Evolutionary conservation across 2,329 filamentous ascomycete genomes (phyloP), one percentile per base, ranked within the genome.

Genomic region (Myriosclerotinia duriaeana): DNA sequence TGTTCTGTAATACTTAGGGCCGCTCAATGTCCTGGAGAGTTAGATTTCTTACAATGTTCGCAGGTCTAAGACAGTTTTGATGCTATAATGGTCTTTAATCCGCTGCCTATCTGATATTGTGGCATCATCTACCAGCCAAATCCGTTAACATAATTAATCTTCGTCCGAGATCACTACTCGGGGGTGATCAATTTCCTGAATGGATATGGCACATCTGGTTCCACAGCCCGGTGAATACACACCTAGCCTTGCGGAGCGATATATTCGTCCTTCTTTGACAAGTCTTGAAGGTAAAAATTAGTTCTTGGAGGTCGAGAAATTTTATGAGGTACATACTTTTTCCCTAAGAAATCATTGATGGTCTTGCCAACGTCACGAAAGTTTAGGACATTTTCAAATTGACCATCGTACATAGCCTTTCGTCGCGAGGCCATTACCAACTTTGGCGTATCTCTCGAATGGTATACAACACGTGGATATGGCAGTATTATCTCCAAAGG

Each of bases 51-150:
- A 91, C 87, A 89, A 87, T 69, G 92, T 91, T 66, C 93, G 85
- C 14, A 96, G 80, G 79, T 96, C 93, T 68, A 96, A 84, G 52
- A 96, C 85, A 2, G 87, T 91, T 71, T 83, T 85, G 70, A 96
- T 85, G 30, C 84, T 82, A 71, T 89, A 83, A 42, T 86, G 82
- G 9, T 87, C 78, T 12, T 80, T 77, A 14, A 96, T 81, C 42
- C 80, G 79, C 44, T 80, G 76, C 66, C 85, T 84, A 77, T 96
- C 93, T 46, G 80, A 75, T 26, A 81, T 74, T 0, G 90, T 89
- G 46, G 91, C 90, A 76, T 92, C 87, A 74, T 96, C 92, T 83
- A 77, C 75, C 75, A 22, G 30, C n/a, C 22, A 63, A n/a, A 34
- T 34, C 14, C 5, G 26, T 54, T 22, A 50, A 50, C 30, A 38